A percentile compares a stretch with the other conserved stretches of the same genome.
Evolutionary conservation across 768 basidiomycete species (phyloP).

Genomic region (Mycena olivaceomarginata): DNA sequence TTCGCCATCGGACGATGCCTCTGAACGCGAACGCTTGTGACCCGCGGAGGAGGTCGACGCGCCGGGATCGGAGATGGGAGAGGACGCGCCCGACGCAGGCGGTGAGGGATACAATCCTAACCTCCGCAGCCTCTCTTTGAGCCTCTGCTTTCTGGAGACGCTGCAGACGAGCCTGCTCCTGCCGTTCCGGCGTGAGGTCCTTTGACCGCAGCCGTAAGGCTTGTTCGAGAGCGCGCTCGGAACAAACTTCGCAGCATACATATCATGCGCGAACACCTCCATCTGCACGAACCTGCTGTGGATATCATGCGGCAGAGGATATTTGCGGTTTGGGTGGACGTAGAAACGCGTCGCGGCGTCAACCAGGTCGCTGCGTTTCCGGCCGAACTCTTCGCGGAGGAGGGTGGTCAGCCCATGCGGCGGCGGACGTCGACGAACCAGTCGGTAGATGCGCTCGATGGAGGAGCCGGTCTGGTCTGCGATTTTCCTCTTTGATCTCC

Average conservation of each 20-base stretch:
- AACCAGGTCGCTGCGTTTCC: slow-evolving; percentile 58
- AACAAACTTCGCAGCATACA: slow-evolving; percentile 52
- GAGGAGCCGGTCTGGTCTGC: slow-evolving; percentile 47
- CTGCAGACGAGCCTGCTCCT: slow-evolving; percentile 40
- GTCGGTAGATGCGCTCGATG: slow-evolving; percentile 56
- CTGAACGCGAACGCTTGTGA: slow-evolving; percentile 32
- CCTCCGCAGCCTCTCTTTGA: slow-evolving; percentile 6
- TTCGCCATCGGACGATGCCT: slow-evolving; percentile 14
- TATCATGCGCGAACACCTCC: slow-evolving; percentile 49
- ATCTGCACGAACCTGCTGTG: slow-evolving; percentile 50
- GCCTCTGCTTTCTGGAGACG: slow-evolving; percentile 27
- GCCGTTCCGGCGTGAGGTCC: slow-evolving; percentile 50
- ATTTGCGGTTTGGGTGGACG: slow-evolving; percentile 37
- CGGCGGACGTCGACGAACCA: slow-evolving; percentile 72
- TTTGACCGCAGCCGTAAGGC: slow-evolving; percentile 53
- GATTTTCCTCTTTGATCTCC: slow-evolving; percentile 54
- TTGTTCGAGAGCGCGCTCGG: slow-evolving; percentile 54
- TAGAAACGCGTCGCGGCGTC: slow-evolving; percentile 61
- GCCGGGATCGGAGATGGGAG: slow-evolving; percentile 36
- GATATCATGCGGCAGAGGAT: slow-evolving; percentile 46
- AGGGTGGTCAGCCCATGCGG: slow-evolving; percentile 71
- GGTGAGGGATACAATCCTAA: slow-evolving; percentile 33
- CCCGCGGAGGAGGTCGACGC: slow-evolving; percentile 36
- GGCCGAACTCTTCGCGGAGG: slow-evolving; percentile 55
- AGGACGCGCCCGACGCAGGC: slow-evolving; percentile 13